Base-by-base conservation (phyloP, 73 alveolate species). In the Halteria grandinella region DNA sequence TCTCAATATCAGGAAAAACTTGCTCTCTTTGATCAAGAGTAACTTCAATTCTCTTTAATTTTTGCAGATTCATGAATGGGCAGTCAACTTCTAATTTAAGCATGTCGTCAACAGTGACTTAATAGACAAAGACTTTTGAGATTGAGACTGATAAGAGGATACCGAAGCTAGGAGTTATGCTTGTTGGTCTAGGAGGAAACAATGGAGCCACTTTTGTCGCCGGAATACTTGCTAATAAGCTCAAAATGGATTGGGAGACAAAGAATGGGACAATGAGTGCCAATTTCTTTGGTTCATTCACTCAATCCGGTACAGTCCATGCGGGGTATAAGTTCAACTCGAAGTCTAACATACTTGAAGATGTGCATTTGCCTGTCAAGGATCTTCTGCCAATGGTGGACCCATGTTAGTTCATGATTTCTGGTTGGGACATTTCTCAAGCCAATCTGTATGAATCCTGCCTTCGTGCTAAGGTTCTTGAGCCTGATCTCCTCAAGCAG, bases 121-220 rank as follows among this genome's bases (percentile, higher is more conserved):
- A n/a, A n/a, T n/a, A n/a, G n/a, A n/a, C n/a, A n/a, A n/a, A n/a
- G n/a, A n/a, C n/a, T n/a, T n/a, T n/a, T n/a, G 32, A 32, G 55
- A 86, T 95, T 70, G 82, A 88, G 73, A 95, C 99, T 62, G 90
- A 87, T 59, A 78, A 85, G 11, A 73, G 71, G 43, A 86, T 93
- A 18, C 97, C 97, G 50, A 95, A 93, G 87, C 53, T 89, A 59
- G 99, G 99, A 33, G 97, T 93, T 15, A 86, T 95, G 97, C 84
- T 95, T 25, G 97, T 93, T 3, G 99, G 99, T 4, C 79, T 92
- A 81, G 99, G 99, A 57, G 99, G 99, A 41, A 95, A 95, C 77
- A 95, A 95, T 51, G 99, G 99, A 18, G 88, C 97, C 50, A 95
- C 99, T 36, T 86, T 80, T 86, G 89, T 94, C 47, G 98, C 95